Evolutionary conservation across 2,329 filamentous ascomycete species (phyloP).

Genomic region (Septoria linicola): DNA sequence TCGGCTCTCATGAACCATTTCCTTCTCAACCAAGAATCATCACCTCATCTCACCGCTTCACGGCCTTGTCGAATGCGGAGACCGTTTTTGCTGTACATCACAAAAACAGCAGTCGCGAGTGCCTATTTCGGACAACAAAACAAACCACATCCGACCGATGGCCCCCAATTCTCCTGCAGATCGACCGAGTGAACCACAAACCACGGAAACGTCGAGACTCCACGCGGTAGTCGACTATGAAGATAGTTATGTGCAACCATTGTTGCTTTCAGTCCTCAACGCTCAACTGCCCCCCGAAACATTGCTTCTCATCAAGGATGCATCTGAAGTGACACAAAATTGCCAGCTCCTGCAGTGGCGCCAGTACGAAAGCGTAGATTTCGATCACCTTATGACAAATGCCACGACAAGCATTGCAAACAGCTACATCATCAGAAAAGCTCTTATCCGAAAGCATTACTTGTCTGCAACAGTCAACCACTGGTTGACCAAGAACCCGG

Average conservation of each 20-base stretch:
- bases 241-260: conserved; percentile 82
- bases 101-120: no score
- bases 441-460: conserved; percentile 94
- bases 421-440: conserved; percentile 93
- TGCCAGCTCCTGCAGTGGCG: conserved; percentile 71
- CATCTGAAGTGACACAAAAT: conserved; percentile 52
- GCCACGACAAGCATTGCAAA: conserved; percentile 69
- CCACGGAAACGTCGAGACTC: conserved; percentile 38
- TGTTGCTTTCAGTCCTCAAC: conserved; percentile 72
- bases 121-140: no score
- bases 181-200: neutral
- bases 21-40: no score
- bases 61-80: no score
- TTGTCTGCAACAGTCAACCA: conserved; percentile 77
- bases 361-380: conserved; percentile 85
- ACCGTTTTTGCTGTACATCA: no score
- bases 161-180: neutral
- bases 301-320: conserved; percentile 47
- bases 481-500: conserved; percentile 82
- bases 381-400: conserved; percentile 67
- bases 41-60: no score
- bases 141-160: conserved; percentile 6
- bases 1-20: no score
- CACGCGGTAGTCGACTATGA: conserved; percentile 81
- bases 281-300: conserved; percentile 55